phyloP scores from a whole-genome alignment of 2,329 filamentous ascomycete species.

The Chalara sp. region DNA sequence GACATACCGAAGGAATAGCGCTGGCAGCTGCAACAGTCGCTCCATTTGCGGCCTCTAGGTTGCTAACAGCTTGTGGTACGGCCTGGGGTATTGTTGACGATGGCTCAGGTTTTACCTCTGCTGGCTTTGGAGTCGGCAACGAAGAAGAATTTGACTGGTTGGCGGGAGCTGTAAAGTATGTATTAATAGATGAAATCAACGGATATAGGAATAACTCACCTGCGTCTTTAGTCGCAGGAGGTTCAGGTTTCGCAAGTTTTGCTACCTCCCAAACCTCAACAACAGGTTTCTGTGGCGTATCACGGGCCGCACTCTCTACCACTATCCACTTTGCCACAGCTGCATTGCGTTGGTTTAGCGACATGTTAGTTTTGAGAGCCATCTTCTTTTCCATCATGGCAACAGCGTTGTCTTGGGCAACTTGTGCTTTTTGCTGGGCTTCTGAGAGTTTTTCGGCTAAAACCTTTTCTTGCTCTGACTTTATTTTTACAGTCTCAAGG shows the following conservation, averaged over 20 bases:
- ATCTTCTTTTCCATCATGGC: constrained; percentile 71
- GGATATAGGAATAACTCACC: constrained; percentile 5
- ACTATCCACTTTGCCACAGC: constrained; percentile 68
- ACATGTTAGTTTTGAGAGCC: constrained; percentile 70
- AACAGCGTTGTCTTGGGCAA: constrained; percentile 44
- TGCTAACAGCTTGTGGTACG: background rate
- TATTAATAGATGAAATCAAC: constrained; percentile 1
- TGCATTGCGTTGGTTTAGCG: constrained; percentile 59
- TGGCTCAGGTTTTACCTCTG: constrained; percentile 16
- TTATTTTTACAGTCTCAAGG: constrained; percentile 52
- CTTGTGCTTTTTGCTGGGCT: constrained; percentile 39
- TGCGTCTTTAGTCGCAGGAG: constrained; percentile 10
- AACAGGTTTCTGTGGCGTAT: constrained; percentile 79
- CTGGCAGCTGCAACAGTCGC: constrained; percentile 13
- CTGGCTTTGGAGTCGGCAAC: constrained; percentile 5
- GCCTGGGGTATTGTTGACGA: background rate
- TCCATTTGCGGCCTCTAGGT: constrained; percentile 10
- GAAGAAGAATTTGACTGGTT: constrained; percentile 1
- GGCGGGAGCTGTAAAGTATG: constrained; percentile 6
- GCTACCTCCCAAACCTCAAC: constrained; percentile 81
- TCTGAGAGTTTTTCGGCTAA: constrained; percentile 44
- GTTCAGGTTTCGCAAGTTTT: constrained; percentile 54
- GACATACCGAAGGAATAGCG: constrained; percentile 23
- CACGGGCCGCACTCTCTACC: constrained; percentile 73
- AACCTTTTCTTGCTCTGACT: constrained; percentile 38